Evolutionary conservation across 2,329 filamentous ascomycete genomes (phyloP).

Genomic region (Clathrospora elynae): DNA sequence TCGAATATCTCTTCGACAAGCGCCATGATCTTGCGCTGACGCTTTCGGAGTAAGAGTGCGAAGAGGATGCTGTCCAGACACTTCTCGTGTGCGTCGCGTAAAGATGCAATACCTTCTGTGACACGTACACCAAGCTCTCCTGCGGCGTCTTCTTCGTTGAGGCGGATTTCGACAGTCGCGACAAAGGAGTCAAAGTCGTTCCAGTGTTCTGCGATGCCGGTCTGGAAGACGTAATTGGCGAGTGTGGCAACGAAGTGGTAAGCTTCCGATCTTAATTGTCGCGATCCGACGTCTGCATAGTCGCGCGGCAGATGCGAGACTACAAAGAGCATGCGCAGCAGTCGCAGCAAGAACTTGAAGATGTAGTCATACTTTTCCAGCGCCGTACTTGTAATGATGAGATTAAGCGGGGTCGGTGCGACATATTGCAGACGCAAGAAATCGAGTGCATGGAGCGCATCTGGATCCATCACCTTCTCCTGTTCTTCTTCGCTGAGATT

Average conservation of each 20-base stretch:
- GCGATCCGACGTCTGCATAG: constrained; percentile 27
- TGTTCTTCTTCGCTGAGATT: constrained; percentile 75
- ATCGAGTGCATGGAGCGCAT: constrained; percentile 86
- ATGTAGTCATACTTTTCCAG: constrained; percentile 83
- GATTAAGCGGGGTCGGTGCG: constrained; percentile 70
- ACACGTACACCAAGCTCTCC: constrained; percentile 54
- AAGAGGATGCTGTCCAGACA: constrained; percentile 77
- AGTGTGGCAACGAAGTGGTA: constrained; percentile 78
- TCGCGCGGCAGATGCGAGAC: constrained; percentile 53
- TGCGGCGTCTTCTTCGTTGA: constrained; percentile 54
- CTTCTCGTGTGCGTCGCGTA: constrained; percentile 72
- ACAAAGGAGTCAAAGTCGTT: constrained; percentile 69
- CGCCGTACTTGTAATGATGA: constrained; percentile 72
- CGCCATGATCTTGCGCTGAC: constrained; percentile 73
- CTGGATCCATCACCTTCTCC: constrained; percentile 78
- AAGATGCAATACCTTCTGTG: constrained; percentile 66
- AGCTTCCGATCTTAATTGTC: constrained; percentile 71
- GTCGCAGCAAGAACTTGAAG: constrained; percentile 77
- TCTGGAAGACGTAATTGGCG: constrained; percentile 78
- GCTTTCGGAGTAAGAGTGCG: constrained; percentile 72
- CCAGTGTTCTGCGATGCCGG: constrained; percentile 77
- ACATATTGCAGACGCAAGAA: constrained; percentile 88
- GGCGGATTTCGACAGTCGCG: constrained; percentile 63
- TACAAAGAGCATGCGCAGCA: constrained; percentile 79
- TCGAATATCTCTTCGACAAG: constrained; percentile 78